phyloP scores from a whole-genome alignment of 192 early-diverging fungal species.

The Diversispora eburnea region DNA sequence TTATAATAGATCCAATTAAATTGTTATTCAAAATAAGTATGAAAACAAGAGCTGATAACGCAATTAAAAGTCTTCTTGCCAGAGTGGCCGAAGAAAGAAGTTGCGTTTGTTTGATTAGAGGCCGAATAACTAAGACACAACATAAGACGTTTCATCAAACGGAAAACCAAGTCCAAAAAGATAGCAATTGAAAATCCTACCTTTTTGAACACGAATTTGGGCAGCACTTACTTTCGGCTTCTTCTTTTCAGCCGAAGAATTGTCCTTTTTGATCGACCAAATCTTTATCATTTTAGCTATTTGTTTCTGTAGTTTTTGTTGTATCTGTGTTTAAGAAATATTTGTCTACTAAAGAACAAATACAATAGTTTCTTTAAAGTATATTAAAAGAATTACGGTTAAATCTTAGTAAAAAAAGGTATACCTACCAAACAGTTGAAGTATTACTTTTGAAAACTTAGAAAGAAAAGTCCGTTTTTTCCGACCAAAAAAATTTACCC shows the following conservation, averaged over 20 bases:
- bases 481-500: no score
- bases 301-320: no score
- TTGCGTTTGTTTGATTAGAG: neutral
- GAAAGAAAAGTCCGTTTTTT: no score
- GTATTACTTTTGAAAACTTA: no score
- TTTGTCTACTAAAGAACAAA: no score
- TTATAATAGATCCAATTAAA: neutral
- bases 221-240: conserved; percentile 82
- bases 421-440: no score
- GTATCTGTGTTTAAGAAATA: no score
- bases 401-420: no score
- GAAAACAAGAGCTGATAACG: neutral
- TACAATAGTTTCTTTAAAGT: no score
- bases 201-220: conserved; percentile 92
- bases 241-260: conserved; percentile 65
- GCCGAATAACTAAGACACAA: conserved; percentile 13
- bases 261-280: conserved; percentile 82
- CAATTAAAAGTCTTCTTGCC: conserved; percentile 9
- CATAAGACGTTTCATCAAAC: conserved; percentile 22
- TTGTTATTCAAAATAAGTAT: neutral
- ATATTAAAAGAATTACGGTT: no score
- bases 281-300: conserved; percentile 71
- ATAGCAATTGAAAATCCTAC: conserved; percentile 35
- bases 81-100: conserved; percentile 2
- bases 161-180: neutral